Base-by-base conservation (phyloP, 2,329 filamentous ascomycete species). In the Fusarium virguliforme region DNA sequence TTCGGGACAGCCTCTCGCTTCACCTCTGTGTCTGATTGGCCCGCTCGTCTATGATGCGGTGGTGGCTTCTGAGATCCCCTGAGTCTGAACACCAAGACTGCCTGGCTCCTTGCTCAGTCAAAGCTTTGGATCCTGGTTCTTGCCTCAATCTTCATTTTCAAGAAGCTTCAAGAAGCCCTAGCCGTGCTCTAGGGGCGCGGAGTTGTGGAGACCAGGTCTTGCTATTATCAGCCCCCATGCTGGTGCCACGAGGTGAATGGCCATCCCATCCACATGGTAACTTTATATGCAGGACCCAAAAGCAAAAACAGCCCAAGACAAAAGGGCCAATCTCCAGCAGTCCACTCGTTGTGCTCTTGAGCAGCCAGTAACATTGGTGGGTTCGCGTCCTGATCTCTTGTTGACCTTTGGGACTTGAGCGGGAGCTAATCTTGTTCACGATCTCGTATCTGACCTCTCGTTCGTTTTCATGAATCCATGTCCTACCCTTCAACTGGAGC, bases 241-340 rank as follows among this genome's bases (percentile, higher is more conserved):
- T 58, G 30, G 46, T 71, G 73, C 73, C 73, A 75, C 71, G 70
- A 75, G 64, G 70, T 60, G 61, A 66, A 62, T 71, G 63, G 60
- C 71, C 73, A 56, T 63, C 51, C 62, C 53, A 53, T 56, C 62
- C 60, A 65, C 68, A 64, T 74, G 43, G 61, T 43, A 65, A 57
- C 26, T 60, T 59, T 30, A 30, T 51, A 24, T 41, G 43, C 58
- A 41, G 55, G 58, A 68, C 55, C 68, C 57, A 69, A 62, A 67
- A 62, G 37, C 41, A 68, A 34, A 38, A 6, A 48, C 22, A 22
- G 43, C 43, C 26, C 43, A 30, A 22, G 26, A 24, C 40, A 22
- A 48, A 48, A 50, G 34, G 43, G 28, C 43, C 58, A 60, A 62
- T 59, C 64, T 66, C 62, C 64, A 56, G 56, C 37, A 48, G 41